Conservation (phyloP, 192 early-diverging fungal genomes). For the Coemansia sp. region DNA sequence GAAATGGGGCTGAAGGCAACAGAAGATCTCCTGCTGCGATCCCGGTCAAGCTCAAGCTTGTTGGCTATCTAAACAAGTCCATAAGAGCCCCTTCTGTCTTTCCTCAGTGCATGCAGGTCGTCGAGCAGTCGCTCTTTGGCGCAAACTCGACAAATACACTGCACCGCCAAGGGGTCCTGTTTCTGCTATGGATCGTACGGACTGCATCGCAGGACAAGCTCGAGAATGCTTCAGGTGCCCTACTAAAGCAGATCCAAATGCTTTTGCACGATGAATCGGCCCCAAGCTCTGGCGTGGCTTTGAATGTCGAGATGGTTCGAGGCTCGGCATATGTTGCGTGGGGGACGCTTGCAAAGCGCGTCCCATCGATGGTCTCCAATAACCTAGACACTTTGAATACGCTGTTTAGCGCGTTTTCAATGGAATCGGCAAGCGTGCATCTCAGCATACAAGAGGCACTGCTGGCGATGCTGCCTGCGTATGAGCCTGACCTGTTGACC, state of each 20-base stretch:
- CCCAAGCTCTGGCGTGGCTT: neutral
- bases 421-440: conserved; percentile 56
- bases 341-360: conserved; percentile 71
- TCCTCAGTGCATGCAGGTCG: conserved; percentile 65
- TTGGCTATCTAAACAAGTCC: conserved; percentile 53
- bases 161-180: conserved; percentile 69
- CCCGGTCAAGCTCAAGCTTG: conserved; percentile 27
- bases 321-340: conserved; percentile 85
- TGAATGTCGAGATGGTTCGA: conserved; percentile 62
- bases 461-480: conserved; percentile 69
- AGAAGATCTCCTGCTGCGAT: conserved; percentile 16
- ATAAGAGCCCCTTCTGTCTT: conserved; percentile 63
- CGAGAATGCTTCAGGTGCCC: conserved; percentile 59
- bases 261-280: conserved; percentile 5
- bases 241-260: conserved; percentile 67
- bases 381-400: conserved; percentile 59
- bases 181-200: conserved; percentile 84
- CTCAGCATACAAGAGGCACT: conserved; percentile 82
- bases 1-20: conserved; percentile 24
- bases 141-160: conserved; percentile 59
- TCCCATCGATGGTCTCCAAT: conserved; percentile 60
- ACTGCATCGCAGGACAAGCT: conserved; percentile 60
- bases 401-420: conserved; percentile 68
- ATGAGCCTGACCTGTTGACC: conserved; percentile 29
- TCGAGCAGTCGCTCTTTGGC: conserved; percentile 81